Evolutionary conservation across 306 rosid species (phyloP), one percentile per base, ranked within the genome.

Genomic region (Mucuna pruriens): DNA sequence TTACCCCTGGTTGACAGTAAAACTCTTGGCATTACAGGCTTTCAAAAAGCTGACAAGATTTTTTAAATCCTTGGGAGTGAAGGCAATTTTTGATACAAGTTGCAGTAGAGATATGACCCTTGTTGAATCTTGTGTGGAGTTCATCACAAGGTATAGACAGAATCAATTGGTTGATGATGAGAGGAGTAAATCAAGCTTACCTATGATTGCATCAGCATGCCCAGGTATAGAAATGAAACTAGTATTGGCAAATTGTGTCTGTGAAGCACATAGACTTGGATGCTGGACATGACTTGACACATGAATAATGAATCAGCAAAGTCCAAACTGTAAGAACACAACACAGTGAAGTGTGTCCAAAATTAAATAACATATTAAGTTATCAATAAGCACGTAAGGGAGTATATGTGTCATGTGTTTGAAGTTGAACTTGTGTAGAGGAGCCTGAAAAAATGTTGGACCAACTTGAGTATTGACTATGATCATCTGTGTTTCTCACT

Each of bases 131-230:
- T 93, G 98, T 73, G 84, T 85, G 54, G 99, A 95, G 71, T 95
- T 91, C 90, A 86, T 91, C 57, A 76, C 88, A 76, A 86, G 98
- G 78, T 93, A 93, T 87, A 86, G 73, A 85, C 85, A 89, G 75
- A 90, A 79, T 54, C 91, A 90, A 73, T 68, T 36, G 36, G 58
- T 54, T 34, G 92, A 88, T 39, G 91, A 85, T 34, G 92, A 78
- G 44, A 78, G 76, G 49, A 78, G 77, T 83, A 87, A 89, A 55
- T 79, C 89, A 26, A 69, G 87, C 38, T 64, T 95, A 45, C 99
- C 99, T 63, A 87, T 95, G 96, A 90, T 95, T 71, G 87, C 99
- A 9, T 95, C 99, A n/a, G 97, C 99, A 36, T 95, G 99, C 88
- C 99, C 99, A 88, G 99, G 98, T 95, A 90, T 85, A 29, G 9